Conservation (phyloP, 2,329 filamentous ascomycete species). For the Exophiala viscosa region DNA sequence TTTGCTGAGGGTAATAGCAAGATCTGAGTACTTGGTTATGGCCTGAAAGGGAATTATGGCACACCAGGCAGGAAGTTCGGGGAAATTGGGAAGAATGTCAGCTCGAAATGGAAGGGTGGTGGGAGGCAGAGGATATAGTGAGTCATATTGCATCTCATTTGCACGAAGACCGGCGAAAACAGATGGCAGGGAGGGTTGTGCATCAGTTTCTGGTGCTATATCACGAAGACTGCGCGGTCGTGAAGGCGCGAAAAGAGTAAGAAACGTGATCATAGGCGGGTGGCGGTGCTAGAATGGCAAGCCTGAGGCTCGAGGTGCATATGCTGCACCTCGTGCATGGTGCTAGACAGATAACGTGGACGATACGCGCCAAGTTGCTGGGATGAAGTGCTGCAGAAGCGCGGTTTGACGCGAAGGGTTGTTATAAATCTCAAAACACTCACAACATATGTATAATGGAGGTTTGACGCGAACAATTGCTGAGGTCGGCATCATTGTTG, state of each 20-base stretch:
- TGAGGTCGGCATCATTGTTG: too few species aligned
- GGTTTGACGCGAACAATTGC: too few species aligned
- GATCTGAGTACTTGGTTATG: neutral
- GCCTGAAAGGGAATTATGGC: too few species aligned
- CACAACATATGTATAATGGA: neutral
- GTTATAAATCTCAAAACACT: neutral
- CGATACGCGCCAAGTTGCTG: slow-evolving; percentile 16
- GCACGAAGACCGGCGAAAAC: slow-evolving; percentile 2
- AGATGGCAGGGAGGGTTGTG: slow-evolving; percentile 15
- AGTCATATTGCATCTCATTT: slow-evolving; percentile 1
- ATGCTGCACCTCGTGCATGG: slow-evolving; percentile 14
- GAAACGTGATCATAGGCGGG: slow-evolving; percentile 17
- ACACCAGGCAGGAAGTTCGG: neutral
- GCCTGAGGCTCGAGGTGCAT: slow-evolving; percentile 17
- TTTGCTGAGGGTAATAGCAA: neutral
- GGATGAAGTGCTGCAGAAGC: neutral
- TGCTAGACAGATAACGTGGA: slow-evolving; percentile 7
- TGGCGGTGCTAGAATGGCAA: slow-evolving; percentile 5
- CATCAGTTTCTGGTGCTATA: slow-evolving; percentile 24
- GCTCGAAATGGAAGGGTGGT: slow-evolving; percentile 3
- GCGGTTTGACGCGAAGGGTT: neutral
- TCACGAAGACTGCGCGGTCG: slow-evolving; percentile 27
- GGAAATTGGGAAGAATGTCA: slow-evolving; percentile 5
- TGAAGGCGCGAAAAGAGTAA: slow-evolving; percentile 19
- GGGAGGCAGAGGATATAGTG: slow-evolving; percentile 9